Conservation (phyloP, 2,329 filamentous ascomycete species). For the Clonostachys chloroleuca region DNA sequence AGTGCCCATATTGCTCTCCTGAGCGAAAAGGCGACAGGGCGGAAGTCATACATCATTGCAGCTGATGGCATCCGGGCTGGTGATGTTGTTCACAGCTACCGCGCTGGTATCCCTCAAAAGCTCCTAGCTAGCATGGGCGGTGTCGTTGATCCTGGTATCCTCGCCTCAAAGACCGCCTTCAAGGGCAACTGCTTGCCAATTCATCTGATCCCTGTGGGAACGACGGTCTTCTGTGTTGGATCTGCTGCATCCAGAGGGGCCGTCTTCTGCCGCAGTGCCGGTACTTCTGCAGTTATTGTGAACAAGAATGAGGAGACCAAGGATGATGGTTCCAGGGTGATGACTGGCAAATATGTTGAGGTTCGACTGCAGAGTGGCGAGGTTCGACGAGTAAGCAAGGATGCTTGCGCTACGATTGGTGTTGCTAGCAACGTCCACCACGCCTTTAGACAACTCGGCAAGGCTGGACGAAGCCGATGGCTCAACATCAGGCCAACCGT, state of each 20-base stretch:
- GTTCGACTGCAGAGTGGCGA: slow-evolving; percentile 91
- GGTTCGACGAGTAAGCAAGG: slow-evolving; percentile 80
- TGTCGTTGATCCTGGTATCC: slow-evolving; percentile 86
- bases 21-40: slow-evolving; percentile 67
- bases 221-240: slow-evolving; percentile 85
- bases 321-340: slow-evolving; percentile 53
- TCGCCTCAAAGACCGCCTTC: slow-evolving; percentile 91
- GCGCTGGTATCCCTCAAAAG: slow-evolving; percentile 81
- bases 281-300: slow-evolving; percentile 84
- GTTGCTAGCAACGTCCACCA: slow-evolving; percentile 91
- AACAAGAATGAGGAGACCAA: slow-evolving; percentile 78
- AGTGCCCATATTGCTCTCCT: slow-evolving; percentile 90
- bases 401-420: slow-evolving; percentile 92
- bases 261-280: slow-evolving; percentile 92
- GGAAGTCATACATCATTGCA: slow-evolving; percentile 90
- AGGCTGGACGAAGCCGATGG: slow-evolving; percentile 91
- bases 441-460: slow-evolving; percentile 87
- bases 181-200: slow-evolving; percentile 92
- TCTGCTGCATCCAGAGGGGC: slow-evolving; percentile 68
- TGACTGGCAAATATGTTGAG: slow-evolving; percentile 74
- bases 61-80: slow-evolving; percentile 90
- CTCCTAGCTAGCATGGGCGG: slow-evolving; percentile 91
- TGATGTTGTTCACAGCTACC: slow-evolving; percentile 88
- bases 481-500: slow-evolving; percentile 92
- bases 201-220: slow-evolving; percentile 95